Conservation (phyloP, 2,329 filamentous ascomycete genomes). For the Helminthosporium solani region DNA sequence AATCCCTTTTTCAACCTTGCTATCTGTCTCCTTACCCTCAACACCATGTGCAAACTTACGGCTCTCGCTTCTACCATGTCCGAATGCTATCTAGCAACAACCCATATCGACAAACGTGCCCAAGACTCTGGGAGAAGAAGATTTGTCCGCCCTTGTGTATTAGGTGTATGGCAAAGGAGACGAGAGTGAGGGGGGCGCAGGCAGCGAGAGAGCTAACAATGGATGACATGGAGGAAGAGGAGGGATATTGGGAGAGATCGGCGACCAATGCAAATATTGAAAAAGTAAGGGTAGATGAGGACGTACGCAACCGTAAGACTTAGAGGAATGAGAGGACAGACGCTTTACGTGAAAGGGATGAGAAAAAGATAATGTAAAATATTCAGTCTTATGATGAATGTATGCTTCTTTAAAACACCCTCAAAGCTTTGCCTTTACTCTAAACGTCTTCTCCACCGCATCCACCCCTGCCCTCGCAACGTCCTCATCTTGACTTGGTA, state of each 20-base stretch:
- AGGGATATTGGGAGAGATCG: background rate
- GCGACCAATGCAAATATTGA: too few species aligned
- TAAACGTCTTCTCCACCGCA: conserved; percentile 44
- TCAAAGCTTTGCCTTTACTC: conserved; percentile 45
- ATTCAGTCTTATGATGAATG: too few species aligned
- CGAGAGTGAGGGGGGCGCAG: background rate
- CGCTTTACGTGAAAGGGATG: too few species aligned
- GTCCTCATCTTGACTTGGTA: conserved; percentile 56
- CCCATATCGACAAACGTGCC: conserved; percentile 10
- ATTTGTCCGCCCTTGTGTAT: conserved; percentile 19
- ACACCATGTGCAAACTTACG: background rate
- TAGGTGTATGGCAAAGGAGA: conserved; percentile 12
- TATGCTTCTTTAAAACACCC: background rate
- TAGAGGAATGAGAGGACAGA: too few species aligned
- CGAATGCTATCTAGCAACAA: conserved; percentile 5
- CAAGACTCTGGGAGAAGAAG: conserved; percentile 19
- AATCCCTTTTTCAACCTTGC: conserved; percentile 21
- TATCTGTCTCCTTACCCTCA: conserved; percentile 3
- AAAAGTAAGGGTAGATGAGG: too few species aligned
- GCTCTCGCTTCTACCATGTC: background rate
- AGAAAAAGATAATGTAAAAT: too few species aligned
- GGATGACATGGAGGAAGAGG: background rate
- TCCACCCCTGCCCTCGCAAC: conserved; percentile 55
- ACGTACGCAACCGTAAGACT: too few species aligned
- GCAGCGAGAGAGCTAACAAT: background rate